These are phyloP conservation scores for Verticillium longisporum DNA, from an alignment of 2,329 filamentous ascomycete species.

Conservation along the genomic window DNA sequence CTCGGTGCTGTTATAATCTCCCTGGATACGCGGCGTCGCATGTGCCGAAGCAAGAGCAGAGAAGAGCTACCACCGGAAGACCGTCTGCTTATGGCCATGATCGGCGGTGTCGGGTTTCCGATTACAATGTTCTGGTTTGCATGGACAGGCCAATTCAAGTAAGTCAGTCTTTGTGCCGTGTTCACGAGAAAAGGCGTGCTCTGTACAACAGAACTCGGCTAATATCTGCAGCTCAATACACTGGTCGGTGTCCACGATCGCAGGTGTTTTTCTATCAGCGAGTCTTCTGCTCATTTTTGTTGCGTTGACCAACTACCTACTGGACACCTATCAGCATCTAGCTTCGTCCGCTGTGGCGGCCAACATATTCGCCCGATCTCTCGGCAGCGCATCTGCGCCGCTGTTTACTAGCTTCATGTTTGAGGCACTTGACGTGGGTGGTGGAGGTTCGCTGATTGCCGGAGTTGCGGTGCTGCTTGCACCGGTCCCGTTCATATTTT, in stretches of 20 bases:
- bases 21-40: conserved; percentile 27
- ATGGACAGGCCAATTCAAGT: conserved; percentile 47
- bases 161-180: conserved; percentile 17
- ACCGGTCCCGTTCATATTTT: conserved; percentile 52
- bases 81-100: conserved; percentile 53
- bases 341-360: conserved; percentile 61
- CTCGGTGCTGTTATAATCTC: conserved; percentile 35
- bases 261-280: conserved; percentile 24
- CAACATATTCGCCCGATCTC: conserved; percentile 50
- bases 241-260: conserved; percentile 44
- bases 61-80: conserved; percentile 32
- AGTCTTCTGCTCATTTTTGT: conserved; percentile 40
- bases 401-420: conserved; percentile 56
- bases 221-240: conserved; percentile 37
- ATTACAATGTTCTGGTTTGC: conserved; percentile 56
- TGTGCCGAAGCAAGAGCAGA: conserved; percentile 30
- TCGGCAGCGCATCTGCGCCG: conserved; percentile 53
- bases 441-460: conserved; percentile 43
- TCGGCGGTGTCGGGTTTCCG: conserved; percentile 44
- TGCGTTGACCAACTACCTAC: conserved; percentile 45
- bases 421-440: conserved; percentile 51
- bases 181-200: background rate
- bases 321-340: conserved; percentile 47
- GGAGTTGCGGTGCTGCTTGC: conserved; percentile 37
- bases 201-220: background rate